Evolutionary conservation across 1,139 yeast genomes (phyloP), one percentile per base, ranked within the genome.

Genomic region (Kurtzmaniella natalensis): DNA sequence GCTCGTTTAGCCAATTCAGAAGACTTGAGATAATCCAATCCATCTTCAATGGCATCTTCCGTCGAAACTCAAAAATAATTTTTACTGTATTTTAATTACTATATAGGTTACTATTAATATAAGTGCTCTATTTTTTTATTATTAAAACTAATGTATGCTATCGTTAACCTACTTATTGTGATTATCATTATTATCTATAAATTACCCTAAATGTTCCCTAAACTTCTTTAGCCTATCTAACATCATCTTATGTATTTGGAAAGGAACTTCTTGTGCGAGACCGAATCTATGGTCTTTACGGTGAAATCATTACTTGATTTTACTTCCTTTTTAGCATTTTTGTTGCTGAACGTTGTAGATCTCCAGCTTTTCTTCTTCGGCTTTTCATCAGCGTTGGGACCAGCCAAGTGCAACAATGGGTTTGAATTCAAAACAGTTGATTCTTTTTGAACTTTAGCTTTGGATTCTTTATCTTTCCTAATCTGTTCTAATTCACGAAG

Each of bases 251-350:
- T 64, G 48, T 76, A 83, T 47, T 78, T 80, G 37, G 78, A 70
- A 59, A 88, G 59, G 50, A 88, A 87, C 40, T 76, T 71, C 42
- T 76, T 69, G 52, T 88, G 95, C 45, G 74, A 76, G 16, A 81
- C 81, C 4, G 92, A 81, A 34, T 78, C 64, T 16, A 82, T 54
- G 39, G 85, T 64, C 47, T 85, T 85, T 40, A 82, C 84, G 15
- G 83, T 70, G 47, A 71, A 37, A n/a, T 48, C 42, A 8, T 44
- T 36, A n/a, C 39, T 37, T 9, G 21, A 19, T 3, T 37, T 24
- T 21, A 48, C 43, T 5, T 40, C 34, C 23, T 51, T 45, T n/a
- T 43, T 42, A 18, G 49, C 43, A 5, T 25, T 10, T 30, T 63
- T 60, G 33, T 63, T 62, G 40, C 62, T 65, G 50, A 66, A 62